Conservation (phyloP, 2,329 filamentous ascomycete species). For the Lasiodiplodia theobromae region DNA sequence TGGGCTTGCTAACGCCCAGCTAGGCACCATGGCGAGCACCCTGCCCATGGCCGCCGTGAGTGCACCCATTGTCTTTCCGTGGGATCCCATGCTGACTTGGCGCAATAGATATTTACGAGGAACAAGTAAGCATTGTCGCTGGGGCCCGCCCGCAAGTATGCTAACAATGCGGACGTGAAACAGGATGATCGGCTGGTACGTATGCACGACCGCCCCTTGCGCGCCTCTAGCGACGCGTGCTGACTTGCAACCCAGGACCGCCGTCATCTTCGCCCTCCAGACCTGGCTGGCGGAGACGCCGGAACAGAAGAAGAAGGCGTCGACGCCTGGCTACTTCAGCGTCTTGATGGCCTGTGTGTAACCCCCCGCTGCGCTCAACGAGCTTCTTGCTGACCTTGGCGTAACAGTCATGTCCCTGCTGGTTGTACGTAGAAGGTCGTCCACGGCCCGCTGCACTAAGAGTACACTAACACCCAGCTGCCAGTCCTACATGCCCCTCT, state of each 20-base stretch:
- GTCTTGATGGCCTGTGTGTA: conserved; percentile 79
- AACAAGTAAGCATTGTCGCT: conserved; percentile 69
- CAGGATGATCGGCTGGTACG: conserved; percentile 70
- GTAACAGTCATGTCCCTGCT: conserved; percentile 53
- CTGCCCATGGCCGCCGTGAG: conserved; percentile 88
- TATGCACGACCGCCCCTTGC: conserved; percentile 11
- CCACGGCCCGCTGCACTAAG: neutral
- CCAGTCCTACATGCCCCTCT: conserved; percentile 69
- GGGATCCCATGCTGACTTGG: conserved; percentile 36
- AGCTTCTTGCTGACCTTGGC: conserved; percentile 25
- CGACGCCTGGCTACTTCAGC: conserved; percentile 76
- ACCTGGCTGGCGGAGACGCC: conserved; percentile 79
- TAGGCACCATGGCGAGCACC: conserved; percentile 73
- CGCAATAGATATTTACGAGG: conserved; percentile 78
- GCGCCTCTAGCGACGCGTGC: conserved; percentile 19
- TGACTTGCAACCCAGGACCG: conserved; percentile 61
- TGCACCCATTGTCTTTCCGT: conserved; percentile 33
- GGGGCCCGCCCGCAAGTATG: conserved; percentile 2
- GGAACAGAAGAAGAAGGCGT: conserved; percentile 67
- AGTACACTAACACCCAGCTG: conserved; percentile 50
- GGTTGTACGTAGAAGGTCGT: conserved; percentile 47
- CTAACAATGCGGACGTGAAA: conserved; percentile 31
- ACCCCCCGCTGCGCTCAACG: conserved; percentile 5
- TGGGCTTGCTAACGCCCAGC: conserved; percentile 3
- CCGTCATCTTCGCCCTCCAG: conserved; percentile 77